phyloP scores from a whole-genome alignment of 192 early-diverging fungal genomes.

The Mortierella alpina region DNA sequence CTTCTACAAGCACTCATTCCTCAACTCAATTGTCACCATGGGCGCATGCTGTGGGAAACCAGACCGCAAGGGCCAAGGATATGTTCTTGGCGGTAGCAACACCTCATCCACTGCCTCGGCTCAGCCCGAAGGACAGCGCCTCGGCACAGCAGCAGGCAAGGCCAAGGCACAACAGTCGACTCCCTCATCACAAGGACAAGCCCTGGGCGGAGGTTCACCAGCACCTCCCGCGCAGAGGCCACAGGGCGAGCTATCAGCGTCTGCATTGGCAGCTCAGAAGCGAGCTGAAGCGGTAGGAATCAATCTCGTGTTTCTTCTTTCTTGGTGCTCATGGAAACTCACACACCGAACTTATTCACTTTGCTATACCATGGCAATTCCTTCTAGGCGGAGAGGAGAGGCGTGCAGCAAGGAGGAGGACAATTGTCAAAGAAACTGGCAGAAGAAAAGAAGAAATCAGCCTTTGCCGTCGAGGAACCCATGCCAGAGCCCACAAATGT shows the following conservation, averaged over 20 bases:
- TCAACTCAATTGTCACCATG: conserved; percentile 13
- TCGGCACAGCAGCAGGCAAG: conserved; percentile 6
- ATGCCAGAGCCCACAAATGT: conserved; percentile 44
- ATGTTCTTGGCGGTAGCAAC: conserved; percentile 41
- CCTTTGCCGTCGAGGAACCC: conserved; percentile 30
- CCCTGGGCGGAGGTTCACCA: conserved; percentile 6
- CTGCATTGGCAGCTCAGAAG: conserved; percentile 47
- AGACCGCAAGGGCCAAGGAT: conserved; percentile 29
- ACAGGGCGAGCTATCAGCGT: conserved; percentile 36
- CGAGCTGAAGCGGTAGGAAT: conserved; percentile 41
- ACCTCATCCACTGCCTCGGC: conserved; percentile 35
- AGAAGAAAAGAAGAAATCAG: conserved; percentile 30
- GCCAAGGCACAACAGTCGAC: background rate
- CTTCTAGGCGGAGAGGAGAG: conserved; percentile 39
- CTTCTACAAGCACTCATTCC: background rate
- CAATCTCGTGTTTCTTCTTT: background rate
- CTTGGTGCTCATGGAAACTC: background rate
- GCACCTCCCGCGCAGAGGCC: background rate
- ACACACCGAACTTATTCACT: background rate
- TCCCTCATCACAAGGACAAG: background rate
- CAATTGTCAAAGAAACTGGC: conserved; percentile 41
- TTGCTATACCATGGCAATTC: background rate
- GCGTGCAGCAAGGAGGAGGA: conserved; percentile 45
- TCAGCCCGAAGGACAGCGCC: background rate
- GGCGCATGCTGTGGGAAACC: conserved; percentile 52